Base-by-base conservation (phyloP, 1,284 basidiomycete species). In the Cutaneotrichosporon sp. region DNA sequence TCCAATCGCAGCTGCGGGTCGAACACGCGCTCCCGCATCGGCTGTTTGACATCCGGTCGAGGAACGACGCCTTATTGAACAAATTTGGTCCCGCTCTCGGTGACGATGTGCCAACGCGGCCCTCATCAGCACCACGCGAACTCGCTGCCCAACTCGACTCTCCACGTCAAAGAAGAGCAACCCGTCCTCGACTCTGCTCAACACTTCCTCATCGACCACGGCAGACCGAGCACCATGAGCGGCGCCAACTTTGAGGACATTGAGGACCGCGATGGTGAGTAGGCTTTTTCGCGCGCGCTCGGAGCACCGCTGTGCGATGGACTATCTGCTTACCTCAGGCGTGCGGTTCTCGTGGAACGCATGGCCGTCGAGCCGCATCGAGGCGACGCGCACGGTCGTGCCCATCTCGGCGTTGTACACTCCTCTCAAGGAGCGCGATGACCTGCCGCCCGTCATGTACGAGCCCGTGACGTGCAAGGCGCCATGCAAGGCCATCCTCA, bases 381-480 rank as follows among this genome's bases (percentile, higher is more conserved):
- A 99, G 83, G 92, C 95, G 10, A 98, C 95, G 51, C 86, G 97
- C 72, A 99, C 94, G 13, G 97, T 99, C 56, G 96, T 99, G 8
- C 96, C 96, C 71, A 97, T 99, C 76, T 89, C 94, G 34, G 93
- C 96, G 16, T 86, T 99, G n/a, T 99, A 99, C 83, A 95, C 92
- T 0, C 96, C 97, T 18, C 84, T 99, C 73, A 99, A 98, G 83
- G 86, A 91, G 72, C 86, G 96, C 63, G 93, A 95, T 71, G 96
- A 98, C 78, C 85, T 99, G 0, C 95, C 96, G 2, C 94, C 95
- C 1, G 95, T 99, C 40, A 83, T 97, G 61, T 99, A 99, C 78
- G 96, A 98, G 80, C 97, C 96, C 14, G 96, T 99, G 56, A 95
- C 94, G 14, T 99, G 97, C 85, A 99, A 98, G 82, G 89, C 92